Evolutionary conservation across 2,329 filamentous ascomycete genomes (phyloP), one percentile per base, ranked within the genome.

Genomic region (Epichloe uncinata): DNA sequence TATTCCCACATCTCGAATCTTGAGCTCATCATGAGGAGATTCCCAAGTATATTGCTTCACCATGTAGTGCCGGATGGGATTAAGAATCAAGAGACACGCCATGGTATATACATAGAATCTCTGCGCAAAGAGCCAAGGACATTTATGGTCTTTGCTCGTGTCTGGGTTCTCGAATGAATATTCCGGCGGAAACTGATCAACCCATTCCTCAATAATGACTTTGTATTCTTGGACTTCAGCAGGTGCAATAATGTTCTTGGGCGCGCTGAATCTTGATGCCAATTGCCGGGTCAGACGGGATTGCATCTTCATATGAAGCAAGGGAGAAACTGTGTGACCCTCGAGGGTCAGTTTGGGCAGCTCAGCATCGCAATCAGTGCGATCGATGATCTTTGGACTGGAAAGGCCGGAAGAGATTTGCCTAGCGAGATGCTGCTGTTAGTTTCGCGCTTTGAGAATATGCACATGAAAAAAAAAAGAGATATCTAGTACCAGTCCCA

Each of bases 21-120:
- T 56, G 12, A 64, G 56, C 20, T 72, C 66, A 6, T 63, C 60
- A 0, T 55, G 49, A 0, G 61, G 52, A 0, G 64, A 49, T 43
- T 61, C 42, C 52, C 59, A 48, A 48, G 59, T 53, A 53, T 60
- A 58, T 5, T 58, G 52, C 35, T 67, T 67, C 1, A 69, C 69
- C 54, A 77, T 69, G 54, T 67, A 73, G 1, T 66, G 59, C 43
- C 74, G 70, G 44, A 75, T 63, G 6, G 72, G 70, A 47, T 73
- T 66, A 1, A 75, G 59, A 52, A 71, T 70, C 48, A 72, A 67
- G 55, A 74, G 64, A 36, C 71, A 69, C 15, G 68, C 66, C 54
- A 70, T 66, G 30, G 66, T 66, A 49, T 72, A 69, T 3, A 74
- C 54, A 52, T 73, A 70, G 40, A 62, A 63, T n/a, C 73, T 69